Conservation (phyloP, 2,329 filamentous ascomycete genomes). For the Zymoseptoria passerinii region DNA sequence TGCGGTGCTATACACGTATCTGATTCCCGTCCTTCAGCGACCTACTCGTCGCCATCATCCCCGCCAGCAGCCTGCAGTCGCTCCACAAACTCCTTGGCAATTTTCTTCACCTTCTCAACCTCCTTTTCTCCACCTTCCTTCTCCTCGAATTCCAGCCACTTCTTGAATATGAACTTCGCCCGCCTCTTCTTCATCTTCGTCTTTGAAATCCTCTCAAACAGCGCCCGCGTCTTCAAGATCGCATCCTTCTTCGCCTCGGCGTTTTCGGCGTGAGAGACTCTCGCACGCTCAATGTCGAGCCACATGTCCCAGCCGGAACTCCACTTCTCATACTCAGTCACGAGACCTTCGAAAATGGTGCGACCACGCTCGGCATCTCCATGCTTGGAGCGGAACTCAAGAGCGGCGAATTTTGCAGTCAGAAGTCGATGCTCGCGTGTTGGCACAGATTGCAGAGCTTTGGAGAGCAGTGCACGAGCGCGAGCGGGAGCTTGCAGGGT, state of each 20-base stretch:
- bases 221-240: slow-evolving; percentile 47
- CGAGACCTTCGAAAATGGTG: slow-evolving; percentile 84
- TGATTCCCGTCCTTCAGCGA: neutral
- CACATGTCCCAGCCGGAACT: slow-evolving; percentile 90
- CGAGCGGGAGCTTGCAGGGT: slow-evolving; percentile 61
- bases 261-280: slow-evolving; percentile 24
- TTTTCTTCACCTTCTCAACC: slow-evolving; percentile 60
- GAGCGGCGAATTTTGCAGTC: slow-evolving; percentile 77
- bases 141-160: slow-evolving; percentile 86
- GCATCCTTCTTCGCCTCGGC: slow-evolving; percentile 44
- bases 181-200: slow-evolving; percentile 66
- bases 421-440: slow-evolving; percentile 61
- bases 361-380: slow-evolving; percentile 85
- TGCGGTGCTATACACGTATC: neutral
- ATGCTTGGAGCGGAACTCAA: slow-evolving; percentile 78
- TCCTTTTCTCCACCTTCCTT: slow-evolving; percentile 58
- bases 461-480: slow-evolving; percentile 67
- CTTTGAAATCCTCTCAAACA: slow-evolving; percentile 72
- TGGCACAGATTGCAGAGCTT: slow-evolving; percentile 77
- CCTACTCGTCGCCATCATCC: slow-evolving; percentile 13
- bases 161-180: slow-evolving; percentile 80
- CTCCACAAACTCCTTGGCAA: slow-evolving; percentile 63
- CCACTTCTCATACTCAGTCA: slow-evolving; percentile 79
- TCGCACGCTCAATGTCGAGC: slow-evolving; percentile 62
- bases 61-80: slow-evolving; percentile 30